Evolutionary conservation across 2,329 filamentous ascomycete genomes (phyloP).

Genomic region (Ophiostoma angusticollis): DNA sequence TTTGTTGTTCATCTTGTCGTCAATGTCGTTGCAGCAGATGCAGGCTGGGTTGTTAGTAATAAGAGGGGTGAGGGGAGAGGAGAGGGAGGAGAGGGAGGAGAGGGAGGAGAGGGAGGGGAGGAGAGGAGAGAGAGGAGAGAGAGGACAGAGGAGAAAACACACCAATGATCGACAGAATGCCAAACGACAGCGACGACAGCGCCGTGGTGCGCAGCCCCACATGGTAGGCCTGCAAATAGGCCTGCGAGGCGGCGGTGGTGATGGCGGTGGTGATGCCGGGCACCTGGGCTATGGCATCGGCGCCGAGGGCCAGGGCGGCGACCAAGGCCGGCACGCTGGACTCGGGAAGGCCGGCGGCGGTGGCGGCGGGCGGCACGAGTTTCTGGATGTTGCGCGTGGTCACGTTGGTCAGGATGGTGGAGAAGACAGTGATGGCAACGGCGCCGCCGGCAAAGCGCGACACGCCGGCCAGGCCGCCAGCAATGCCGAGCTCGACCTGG

Average conservation of each 20-base stretch:
- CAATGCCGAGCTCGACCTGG: constrained; percentile 33
- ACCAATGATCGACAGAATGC: constrained; percentile 20
- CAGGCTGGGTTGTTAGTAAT: constrained; percentile 15
- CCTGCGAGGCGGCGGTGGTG: constrained; percentile 17
- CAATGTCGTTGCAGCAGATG: constrained; percentile 22
- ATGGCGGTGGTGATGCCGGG: constrained; percentile 18
- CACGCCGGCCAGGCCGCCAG: constrained; percentile 29
- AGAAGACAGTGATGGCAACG: constrained; percentile 28
- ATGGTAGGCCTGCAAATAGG: constrained; percentile 22
- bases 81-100: too few species aligned
- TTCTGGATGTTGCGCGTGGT: constrained; percentile 19
- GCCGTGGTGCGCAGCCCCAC: constrained; percentile 19
- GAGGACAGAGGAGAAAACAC: too few species aligned
- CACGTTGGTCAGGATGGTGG: constrained; percentile 28
- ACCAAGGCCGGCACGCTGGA: constrained; percentile 20
- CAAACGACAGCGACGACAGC: constrained; percentile 20
- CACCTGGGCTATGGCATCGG: constrained; percentile 15
- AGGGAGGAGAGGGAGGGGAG: too few species aligned
- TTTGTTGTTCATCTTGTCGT: constrained; percentile 25
- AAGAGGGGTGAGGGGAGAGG: too few species aligned
- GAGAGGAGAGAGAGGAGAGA: too few species aligned
- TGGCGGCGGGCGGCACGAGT: constrained; percentile 23
- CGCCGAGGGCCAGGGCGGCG: constrained; percentile 17
- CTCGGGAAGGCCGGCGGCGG: constrained; percentile 22
- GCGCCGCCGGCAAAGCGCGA: constrained; percentile 30